Base-by-base conservation (phyloP, 108 stramenopile species). In the Mediolabrus comicus region DNA sequence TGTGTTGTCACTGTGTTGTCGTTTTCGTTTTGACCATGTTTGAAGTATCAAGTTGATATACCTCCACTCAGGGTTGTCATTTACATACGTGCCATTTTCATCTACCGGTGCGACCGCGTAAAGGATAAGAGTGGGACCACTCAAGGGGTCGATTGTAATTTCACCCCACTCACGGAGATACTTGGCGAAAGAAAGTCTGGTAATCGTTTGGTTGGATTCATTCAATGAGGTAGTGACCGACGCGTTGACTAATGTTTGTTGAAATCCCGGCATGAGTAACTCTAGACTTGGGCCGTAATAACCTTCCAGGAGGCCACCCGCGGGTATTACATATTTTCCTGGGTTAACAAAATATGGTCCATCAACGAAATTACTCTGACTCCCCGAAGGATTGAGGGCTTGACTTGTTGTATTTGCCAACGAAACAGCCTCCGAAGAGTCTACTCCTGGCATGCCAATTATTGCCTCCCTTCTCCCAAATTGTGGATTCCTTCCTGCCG, bases 391-490 rank as follows among this genome's bases (percentile, higher is more conserved):
- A 49, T 49, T 49, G 46, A 49, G 17, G 22, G 46, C 46, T 46
- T 62, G 41, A 13, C 6, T 52, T 9, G 67, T 54, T 29, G 26
- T 52, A 28, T 56, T 62, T 27, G 19, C 43, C 17, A 46, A 12
- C 17, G 75, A 54, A 25, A 69, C 57, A 31, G 68, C 62, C 1
- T 22, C 19, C 16, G 53, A 24, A 9, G 65, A 52, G 24, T 35
- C 56, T 14, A 77, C 26, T 33, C 75, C 75, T 30, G 68, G 54
- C 19, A 77, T 64, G 4, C 75, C 75, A 38, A 77, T 77, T 12
- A 77, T 59, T 11, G 75, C 75, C 53, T 77, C 75, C 63, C 69
- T 77, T 41, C 67, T 27, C 34, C 75, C 75, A 35, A 69, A 77
- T 17, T 61, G 53, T 38, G 75, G 75, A 65, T 77, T 65, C 11